phyloP scores from a whole-genome alignment of 2,329 filamentous ascomycete species.

The Epichloe sylvatica region DNA sequence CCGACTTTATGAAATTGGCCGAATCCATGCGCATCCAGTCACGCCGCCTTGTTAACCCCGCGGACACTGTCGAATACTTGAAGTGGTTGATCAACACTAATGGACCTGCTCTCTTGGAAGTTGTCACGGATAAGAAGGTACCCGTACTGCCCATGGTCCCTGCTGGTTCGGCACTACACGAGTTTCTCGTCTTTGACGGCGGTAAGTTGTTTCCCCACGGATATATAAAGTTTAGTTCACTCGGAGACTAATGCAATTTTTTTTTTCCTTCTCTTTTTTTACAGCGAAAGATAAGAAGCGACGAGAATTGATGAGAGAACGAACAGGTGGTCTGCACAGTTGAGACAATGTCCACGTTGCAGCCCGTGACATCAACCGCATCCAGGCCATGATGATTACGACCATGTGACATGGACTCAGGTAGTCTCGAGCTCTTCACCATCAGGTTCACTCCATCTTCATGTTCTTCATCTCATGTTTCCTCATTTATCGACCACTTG shows the following conservation, averaged over 20 bases:
- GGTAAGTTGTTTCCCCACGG: slow-evolving; percentile 13
- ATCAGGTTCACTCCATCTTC: neutral
- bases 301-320: slow-evolving; percentile 51
- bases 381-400: neutral
- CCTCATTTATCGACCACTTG: neutral
- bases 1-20: slow-evolving; percentile 86
- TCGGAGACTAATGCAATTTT: slow-evolving; percentile 20
- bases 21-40: slow-evolving; percentile 83
- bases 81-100: slow-evolving; percentile 82
- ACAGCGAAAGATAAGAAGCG: slow-evolving; percentile 54
- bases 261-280: neutral
- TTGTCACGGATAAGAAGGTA: slow-evolving; percentile 81
- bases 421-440: neutral
- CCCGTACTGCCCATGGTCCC: slow-evolving; percentile 98
- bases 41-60: slow-evolving; percentile 55
- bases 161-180: slow-evolving; percentile 71
- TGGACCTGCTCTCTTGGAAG: slow-evolving; percentile 84
- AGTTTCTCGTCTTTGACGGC: slow-evolving; percentile 50
- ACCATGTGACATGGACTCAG: too few relatives aligned
- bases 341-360: neutral
- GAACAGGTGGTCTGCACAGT: slow-evolving; percentile 39
- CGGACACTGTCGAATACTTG: slow-evolving; percentile 63
- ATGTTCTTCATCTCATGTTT: neutral
- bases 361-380: neutral
- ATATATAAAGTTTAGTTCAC: neutral